phyloP scores from a whole-genome alignment of 2,329 filamentous ascomycete species.

The Penicillium polonicum region DNA sequence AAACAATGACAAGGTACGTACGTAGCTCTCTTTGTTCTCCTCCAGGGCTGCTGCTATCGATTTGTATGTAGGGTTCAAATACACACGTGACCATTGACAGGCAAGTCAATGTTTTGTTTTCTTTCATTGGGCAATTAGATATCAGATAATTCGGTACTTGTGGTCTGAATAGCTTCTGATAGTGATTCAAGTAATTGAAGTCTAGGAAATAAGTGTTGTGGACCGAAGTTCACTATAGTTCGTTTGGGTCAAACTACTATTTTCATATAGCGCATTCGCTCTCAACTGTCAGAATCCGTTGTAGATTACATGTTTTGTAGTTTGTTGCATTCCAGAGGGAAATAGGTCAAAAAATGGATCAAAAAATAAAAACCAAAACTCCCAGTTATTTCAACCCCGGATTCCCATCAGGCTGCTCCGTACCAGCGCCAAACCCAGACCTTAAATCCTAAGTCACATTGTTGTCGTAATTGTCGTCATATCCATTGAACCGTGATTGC shows the following conservation, averaged over 20 bases:
- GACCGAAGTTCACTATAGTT: not conserved
- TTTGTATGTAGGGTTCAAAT: not conserved
- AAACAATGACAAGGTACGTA: not conserved
- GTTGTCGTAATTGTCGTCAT: not conserved
- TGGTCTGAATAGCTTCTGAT: not conserved
- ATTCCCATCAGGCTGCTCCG: not conserved
- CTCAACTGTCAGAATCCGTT: not conserved
- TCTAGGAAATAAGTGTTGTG: not conserved
- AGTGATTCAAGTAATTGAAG: not conserved
- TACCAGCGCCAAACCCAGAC: not conserved
- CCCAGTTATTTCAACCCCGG: not conserved
- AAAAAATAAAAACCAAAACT: not conserved
- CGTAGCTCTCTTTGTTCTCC: not conserved
- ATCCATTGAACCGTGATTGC: not conserved
- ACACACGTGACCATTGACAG: not conserved
- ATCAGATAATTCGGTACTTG: not conserved
- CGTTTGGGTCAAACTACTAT: not conserved
- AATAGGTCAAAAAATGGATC: not conserved
- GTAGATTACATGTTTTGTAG: not conserved
- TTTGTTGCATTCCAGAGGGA: not conserved
- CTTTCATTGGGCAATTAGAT: not conserved
- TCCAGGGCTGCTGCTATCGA: not conserved
- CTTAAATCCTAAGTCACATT: not conserved
- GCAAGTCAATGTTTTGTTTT: not conserved
- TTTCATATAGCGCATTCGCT: not conserved